Evolutionary conservation across 768 basidiomycete genomes (phyloP).

Genomic region (Boletus tylopilopsis): DNA sequence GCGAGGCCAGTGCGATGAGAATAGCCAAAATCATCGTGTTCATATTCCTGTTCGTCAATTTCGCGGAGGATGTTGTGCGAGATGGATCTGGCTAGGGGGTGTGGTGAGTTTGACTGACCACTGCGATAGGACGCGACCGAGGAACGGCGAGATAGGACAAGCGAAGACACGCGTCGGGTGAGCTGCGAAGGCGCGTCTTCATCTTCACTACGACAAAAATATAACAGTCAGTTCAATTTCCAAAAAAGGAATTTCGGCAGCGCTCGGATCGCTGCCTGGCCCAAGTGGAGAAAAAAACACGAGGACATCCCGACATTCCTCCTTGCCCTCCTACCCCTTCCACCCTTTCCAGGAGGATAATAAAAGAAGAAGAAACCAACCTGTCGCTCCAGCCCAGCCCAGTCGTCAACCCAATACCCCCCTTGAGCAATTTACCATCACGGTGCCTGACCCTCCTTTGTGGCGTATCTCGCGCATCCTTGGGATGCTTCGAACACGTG

Average conservation of each 20-base stretch:
- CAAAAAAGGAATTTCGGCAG: constrained; percentile 9
- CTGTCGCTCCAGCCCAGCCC: constrained; percentile 76
- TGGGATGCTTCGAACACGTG: constrained; percentile 31
- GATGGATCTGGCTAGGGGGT: constrained; percentile 25
- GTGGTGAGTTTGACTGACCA: constrained; percentile 7
- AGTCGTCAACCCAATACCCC: constrained; percentile 67
- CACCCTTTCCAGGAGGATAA: background rate
- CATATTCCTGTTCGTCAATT: constrained; percentile 19
- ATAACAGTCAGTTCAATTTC: background rate
- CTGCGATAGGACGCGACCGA: constrained; percentile 33
- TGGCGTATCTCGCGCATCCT: constrained; percentile 57
- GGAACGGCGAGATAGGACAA: constrained; percentile 47
- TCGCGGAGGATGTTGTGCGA: constrained; percentile 32
- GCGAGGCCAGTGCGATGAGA: constrained; percentile 7
- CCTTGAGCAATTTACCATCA: constrained; percentile 53
- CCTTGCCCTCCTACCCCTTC: background rate
- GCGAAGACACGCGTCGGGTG: constrained; percentile 56
- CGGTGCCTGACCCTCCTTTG: constrained; percentile 56
- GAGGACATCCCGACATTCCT: background rate
- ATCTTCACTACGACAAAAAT: constrained; percentile 49
- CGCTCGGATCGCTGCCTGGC: no score
- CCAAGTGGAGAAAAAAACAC: constrained; percentile 12
- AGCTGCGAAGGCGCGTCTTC: constrained; percentile 69
- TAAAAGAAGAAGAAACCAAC: constrained; percentile 32
- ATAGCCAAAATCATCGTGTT: constrained; percentile 26